phyloP scores from a whole-genome alignment of 2,329 filamentous ascomycete species.

The Neopestalotiopsis rosae region DNA sequence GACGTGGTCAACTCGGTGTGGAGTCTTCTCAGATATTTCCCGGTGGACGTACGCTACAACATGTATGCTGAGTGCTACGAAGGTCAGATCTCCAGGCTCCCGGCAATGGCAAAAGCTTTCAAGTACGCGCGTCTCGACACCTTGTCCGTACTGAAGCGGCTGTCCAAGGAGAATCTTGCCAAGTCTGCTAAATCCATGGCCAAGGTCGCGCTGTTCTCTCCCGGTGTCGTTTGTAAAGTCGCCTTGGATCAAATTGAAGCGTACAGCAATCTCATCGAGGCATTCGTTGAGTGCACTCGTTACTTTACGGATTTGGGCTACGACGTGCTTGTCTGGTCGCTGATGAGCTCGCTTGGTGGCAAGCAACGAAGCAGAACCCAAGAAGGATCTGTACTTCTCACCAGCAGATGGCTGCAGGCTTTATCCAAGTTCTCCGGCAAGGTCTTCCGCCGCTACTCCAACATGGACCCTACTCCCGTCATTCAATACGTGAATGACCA shows the following conservation, averaged over 20 bases:
- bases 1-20: constrained; percentile 86
- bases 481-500: constrained; percentile 90
- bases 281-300: constrained; percentile 90
- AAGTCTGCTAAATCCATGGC: constrained; percentile 88
- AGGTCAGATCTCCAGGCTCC: constrained; percentile 75
- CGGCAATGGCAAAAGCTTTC: constrained; percentile 81
- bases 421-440: constrained; percentile 90
- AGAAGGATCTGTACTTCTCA: constrained; percentile 69
- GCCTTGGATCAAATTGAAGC: constrained; percentile 90
- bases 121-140: constrained; percentile 79
- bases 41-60: constrained; percentile 77
- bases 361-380: constrained; percentile 68
- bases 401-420: constrained; percentile 90
- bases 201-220: constrained; percentile 90
- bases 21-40: constrained; percentile 79
- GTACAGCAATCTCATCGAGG: constrained; percentile 93
- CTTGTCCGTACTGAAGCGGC: constrained; percentile 82
- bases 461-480: constrained; percentile 83
- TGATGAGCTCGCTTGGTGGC: constrained; percentile 74
- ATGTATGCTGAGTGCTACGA: constrained; percentile 95
- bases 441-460: constrained; percentile 84
- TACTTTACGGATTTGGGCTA: constrained; percentile 94
- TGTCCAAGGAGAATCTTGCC: constrained; percentile 85
- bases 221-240: constrained; percentile 88
- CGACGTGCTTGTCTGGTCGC: constrained; percentile 90